These are phyloP conservation scores for Flaveria brownii DNA, from an alignment of 129 eudicot species.

Conservation along the genomic window DNA sequence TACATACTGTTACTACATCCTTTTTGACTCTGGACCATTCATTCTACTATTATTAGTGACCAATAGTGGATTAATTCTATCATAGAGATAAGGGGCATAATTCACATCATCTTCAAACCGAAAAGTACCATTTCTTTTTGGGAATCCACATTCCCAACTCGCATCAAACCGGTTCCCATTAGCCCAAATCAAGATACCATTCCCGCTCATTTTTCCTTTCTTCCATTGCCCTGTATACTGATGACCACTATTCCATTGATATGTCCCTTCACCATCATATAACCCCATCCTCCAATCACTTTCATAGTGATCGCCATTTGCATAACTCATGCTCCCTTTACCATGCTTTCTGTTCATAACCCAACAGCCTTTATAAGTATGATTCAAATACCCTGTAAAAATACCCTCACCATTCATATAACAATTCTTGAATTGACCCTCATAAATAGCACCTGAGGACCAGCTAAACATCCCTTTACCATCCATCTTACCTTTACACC, in stretches of 20 bases:
- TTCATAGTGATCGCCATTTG: constrained; percentile 70
- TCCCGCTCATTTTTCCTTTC: constrained; percentile 68
- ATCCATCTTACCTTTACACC: constrained; percentile 58
- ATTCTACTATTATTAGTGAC: no score
- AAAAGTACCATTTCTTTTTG: constrained; percentile 70
- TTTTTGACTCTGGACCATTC: no score
- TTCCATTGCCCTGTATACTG: constrained; percentile 79
- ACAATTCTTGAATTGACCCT: constrained; percentile 77
- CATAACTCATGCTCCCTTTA: constrained; percentile 53
- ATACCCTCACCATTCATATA: constrained; percentile 87
- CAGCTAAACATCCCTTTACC: constrained; percentile 85
- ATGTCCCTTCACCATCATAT: constrained; percentile 75
- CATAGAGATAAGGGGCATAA: no score
- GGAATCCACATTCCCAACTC: constrained; percentile 73
- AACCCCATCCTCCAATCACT: constrained; percentile 79
- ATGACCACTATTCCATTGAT: constrained; percentile 73
- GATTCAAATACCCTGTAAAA: constrained; percentile 55
- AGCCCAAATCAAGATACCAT: constrained; percentile 72
- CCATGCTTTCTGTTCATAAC: constrained; percentile 73
- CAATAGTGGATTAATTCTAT: no score
- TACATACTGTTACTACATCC: no score
- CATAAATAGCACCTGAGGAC: constrained; percentile 86
- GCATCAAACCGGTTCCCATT: constrained; percentile 78
- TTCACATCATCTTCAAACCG: constrained; percentile 78
- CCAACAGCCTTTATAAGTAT: constrained; percentile 70